A percentile compares a stretch with the other conserved stretches of the same genome.
Conservation (phyloP, 176 grass and related monocot species). For the Echinochloa phyllopogon region DNA sequence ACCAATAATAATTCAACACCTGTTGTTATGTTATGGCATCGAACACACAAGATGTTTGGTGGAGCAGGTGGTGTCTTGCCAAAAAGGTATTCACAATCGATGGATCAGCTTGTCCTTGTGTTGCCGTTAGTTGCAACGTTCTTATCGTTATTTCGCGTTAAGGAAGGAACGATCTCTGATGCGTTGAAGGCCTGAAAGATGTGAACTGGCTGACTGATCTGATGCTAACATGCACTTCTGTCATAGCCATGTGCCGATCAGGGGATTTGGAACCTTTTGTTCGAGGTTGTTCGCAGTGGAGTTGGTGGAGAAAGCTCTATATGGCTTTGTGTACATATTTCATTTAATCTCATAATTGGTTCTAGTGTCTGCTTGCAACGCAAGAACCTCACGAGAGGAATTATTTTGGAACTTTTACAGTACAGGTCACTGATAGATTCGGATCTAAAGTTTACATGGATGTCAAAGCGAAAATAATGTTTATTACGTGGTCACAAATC, state of each 20-base stretch:
- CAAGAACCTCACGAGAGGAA: not conserved
- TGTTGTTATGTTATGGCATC: not conserved
- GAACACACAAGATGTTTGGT: not conserved
- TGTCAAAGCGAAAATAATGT: not conserved
- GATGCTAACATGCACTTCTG: constrained; percentile 17
- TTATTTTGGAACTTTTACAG: not conserved
- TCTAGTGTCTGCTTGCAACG: not conserved
- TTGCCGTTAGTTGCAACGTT: constrained; percentile 30
- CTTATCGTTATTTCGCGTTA: constrained; percentile 27
- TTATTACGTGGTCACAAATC: not conserved
- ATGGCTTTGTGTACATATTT: not conserved
- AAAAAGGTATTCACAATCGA: not conserved
- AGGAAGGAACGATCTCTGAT: constrained; percentile 23
- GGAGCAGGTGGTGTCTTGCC: constrained; percentile 38
- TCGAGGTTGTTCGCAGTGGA: not conserved
- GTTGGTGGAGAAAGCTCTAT: not conserved
- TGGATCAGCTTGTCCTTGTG: constrained; percentile 15
- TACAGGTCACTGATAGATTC: not conserved
- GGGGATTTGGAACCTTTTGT: not conserved
- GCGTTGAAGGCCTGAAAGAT: constrained; percentile 21
- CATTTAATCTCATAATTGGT: not conserved
- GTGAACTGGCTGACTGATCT: constrained; percentile 25
- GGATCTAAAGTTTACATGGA: not conserved
- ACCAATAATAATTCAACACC: not conserved
- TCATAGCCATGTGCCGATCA: not conserved